These are phyloP conservation scores for Ceriops decandra DNA, from an alignment of 345 rosid genomes.

Conservation along the genomic window DNA sequence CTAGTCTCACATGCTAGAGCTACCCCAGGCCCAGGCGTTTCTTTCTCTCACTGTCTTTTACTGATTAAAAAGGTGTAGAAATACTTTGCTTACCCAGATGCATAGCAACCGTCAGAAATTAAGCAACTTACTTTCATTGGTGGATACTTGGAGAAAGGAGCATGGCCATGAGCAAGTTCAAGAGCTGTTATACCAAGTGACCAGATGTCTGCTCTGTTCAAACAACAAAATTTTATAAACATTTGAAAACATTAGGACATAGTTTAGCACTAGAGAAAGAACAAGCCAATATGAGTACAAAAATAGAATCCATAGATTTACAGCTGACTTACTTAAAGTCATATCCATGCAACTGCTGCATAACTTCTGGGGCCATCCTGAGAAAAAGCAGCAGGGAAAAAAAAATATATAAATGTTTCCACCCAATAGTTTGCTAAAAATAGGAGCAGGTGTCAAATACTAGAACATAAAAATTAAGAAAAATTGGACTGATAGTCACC, in stretches of 20 bases:
- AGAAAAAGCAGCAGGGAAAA: conserved; percentile 14
- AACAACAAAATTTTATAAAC: conserved; percentile 22
- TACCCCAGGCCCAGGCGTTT: not conserved
- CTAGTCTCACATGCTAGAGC: not conserved
- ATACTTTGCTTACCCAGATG: not conserved
- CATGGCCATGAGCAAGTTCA: conserved; percentile 99
- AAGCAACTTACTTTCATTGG: conserved; percentile 84
- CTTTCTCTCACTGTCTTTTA: not conserved
- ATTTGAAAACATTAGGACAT: not conserved
- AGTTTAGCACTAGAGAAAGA: no score
- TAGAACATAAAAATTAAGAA: not conserved
- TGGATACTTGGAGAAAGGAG: conserved; percentile 97
- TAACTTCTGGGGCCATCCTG: conserved; percentile 99
- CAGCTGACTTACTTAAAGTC: conserved; percentile 84
- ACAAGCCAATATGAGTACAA: no score
- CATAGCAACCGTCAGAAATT: conserved; percentile 10
- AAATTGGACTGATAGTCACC: conserved; percentile 41
- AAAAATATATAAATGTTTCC: not conserved
- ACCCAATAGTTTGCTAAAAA: not conserved
- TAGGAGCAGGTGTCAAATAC: not conserved
- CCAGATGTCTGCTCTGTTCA: conserved; percentile 95
- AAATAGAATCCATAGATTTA: conserved; percentile 8
- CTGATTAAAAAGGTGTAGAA: not conserved
- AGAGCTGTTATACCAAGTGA: conserved; percentile 98
- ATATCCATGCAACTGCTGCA: conserved; percentile 99